Percentiles rank a stretch among this genome's conserved stretches.
phyloP scores from a whole-genome alignment of 2,329 filamentous ascomycete genomes.

The Neonectria sp. region DNA sequence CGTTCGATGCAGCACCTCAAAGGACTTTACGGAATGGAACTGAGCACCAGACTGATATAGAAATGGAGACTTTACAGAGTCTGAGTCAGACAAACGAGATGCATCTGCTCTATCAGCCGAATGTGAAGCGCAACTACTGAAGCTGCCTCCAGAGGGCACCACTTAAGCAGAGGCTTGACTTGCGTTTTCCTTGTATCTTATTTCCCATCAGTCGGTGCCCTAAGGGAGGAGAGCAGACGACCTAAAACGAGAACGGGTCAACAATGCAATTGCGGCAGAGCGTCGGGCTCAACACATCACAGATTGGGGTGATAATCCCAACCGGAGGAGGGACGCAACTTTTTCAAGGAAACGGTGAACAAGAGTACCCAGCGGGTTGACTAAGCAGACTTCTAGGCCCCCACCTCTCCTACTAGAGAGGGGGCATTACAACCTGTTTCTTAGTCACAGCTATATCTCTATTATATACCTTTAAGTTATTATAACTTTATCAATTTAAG shows the following conservation, averaged over 20 bases:
- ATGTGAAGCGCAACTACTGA: constrained; percentile 5
- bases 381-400: no score
- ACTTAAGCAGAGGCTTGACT: constrained; percentile 6
- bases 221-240: neutral
- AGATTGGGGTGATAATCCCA: neutral
- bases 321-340: neutral
- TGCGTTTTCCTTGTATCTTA: no score
- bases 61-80: constrained; percentile 19
- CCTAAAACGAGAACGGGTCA: neutral
- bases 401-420: no score
- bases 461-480: no score
- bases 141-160: no score
- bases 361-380: neutral
- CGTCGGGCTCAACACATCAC: neutral
- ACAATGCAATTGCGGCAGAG: neutral
- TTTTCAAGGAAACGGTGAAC: constrained; percentile 1
- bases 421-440: no score
- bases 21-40: neutral
- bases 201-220: neutral
- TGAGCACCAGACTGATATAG: neutral
- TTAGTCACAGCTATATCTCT: no score
- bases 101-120: constrained; percentile 2
- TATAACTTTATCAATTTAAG: no score
- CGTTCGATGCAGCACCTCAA: no score
- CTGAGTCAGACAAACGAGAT: constrained; percentile 13